Evolutionary conservation across 768 basidiomycete species (phyloP).

Genomic region (Royoungia palumana): DNA sequence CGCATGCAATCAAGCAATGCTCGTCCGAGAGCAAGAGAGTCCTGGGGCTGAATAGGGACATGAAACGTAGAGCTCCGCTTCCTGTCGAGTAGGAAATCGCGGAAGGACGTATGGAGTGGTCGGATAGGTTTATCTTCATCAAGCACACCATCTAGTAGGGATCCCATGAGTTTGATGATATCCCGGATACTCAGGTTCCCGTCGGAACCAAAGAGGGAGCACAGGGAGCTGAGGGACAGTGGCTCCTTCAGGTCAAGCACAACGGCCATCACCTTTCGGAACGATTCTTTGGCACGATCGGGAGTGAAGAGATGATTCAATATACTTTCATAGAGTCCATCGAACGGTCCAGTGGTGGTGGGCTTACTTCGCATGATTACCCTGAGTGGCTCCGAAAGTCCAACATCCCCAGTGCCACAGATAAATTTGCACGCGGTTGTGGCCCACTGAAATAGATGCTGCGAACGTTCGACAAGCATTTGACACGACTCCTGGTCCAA

Average conservation of each 20-base stretch:
- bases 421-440: constrained; percentile 29
- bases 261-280: constrained; percentile 19
- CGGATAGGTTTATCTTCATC: background rate
- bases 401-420: constrained; percentile 14
- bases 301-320: constrained; percentile 10
- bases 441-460: constrained; percentile 37
- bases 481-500: constrained; percentile 19
- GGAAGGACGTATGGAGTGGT: no score
- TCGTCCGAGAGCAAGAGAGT: no score
- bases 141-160: constrained; percentile 12
- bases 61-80: no score
- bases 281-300: constrained; percentile 1
- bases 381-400: constrained; percentile 12
- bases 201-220: constrained; percentile 5
- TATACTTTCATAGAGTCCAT: constrained; percentile 19
- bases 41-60: no score
- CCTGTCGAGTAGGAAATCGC: no score
- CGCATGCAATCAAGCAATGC: no score
- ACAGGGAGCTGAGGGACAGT: constrained; percentile 11
- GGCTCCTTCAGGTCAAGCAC: constrained; percentile 18
- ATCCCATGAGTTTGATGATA: constrained; percentile 19
- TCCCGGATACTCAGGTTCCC: constrained; percentile 3
- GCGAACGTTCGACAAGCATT: constrained; percentile 20
- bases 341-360: constrained; percentile 8
- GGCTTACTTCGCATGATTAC: constrained; percentile 5